Percentiles rank a stretch among this genome's conserved stretches.
These are phyloP conservation scores for Diaporthe helianthi DNA, from an alignment of 2,329 filamentous ascomycete genomes.

Conservation along the genomic window DNA sequence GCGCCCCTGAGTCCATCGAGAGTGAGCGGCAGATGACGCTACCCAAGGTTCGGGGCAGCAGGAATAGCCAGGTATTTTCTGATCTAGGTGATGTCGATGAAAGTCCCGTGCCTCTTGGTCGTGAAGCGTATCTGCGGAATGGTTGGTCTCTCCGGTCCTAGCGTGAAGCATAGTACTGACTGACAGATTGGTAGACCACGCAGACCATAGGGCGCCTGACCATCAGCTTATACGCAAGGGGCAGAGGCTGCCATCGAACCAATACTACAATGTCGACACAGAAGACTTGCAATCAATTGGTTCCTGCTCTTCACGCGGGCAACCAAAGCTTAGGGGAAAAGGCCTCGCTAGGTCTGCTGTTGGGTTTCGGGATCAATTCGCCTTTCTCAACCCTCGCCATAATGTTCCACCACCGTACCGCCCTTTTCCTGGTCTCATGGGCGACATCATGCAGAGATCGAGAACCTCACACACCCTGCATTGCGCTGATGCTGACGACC, in stretches of 20 bases:
- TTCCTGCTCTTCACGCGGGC: conserved; percentile 5
- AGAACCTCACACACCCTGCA: not conserved
- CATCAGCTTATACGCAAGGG: not conserved
- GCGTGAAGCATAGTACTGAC: not conserved
- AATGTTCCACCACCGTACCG: conserved; percentile 14
- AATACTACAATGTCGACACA: not conserved
- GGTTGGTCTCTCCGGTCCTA: not conserved
- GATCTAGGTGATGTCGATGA: conserved; percentile 10
- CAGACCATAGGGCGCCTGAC: not conserved
- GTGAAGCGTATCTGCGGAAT: conserved; percentile 17
- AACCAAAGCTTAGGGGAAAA: conserved; percentile 15
- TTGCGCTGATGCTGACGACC: conserved; percentile 8
- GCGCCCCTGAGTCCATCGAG: conserved; percentile 37
- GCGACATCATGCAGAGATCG: conserved; percentile 28
- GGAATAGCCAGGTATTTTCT: conserved; percentile 13
- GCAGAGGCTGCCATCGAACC: not conserved
- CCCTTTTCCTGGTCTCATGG: conserved; percentile 27
- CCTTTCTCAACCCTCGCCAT: conserved; percentile 15
- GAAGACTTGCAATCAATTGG: not conserved
- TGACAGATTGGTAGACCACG: not conserved
- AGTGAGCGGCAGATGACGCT: conserved; percentile 43
- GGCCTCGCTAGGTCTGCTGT: conserved; percentile 19
- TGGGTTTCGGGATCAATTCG: conserved; percentile 30
- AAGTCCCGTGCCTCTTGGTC: conserved; percentile 19
- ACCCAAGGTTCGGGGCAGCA: conserved; percentile 45